phyloP scores from a whole-genome alignment of 2,329 filamentous ascomycete genomes.

The Cladosporium sp. region DNA sequence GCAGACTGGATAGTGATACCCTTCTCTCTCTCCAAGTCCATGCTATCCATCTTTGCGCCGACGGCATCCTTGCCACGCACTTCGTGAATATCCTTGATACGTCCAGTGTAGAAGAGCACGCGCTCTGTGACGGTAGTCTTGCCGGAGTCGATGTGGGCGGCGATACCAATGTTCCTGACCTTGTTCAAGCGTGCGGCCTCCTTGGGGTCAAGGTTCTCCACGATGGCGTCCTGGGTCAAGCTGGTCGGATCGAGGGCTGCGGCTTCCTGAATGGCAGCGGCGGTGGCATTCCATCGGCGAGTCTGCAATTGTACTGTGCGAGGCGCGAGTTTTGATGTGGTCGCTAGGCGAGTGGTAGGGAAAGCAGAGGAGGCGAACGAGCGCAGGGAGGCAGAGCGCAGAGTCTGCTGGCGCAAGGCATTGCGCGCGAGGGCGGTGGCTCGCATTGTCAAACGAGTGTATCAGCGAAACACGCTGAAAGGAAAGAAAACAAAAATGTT shows the following conservation, averaged over 20 bases:
- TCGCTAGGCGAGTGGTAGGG: conserved; percentile 10
- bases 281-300: conserved; percentile 25
- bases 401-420: conserved; percentile 23
- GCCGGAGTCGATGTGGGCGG: conserved; percentile 96
- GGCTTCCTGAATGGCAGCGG: conserved; percentile 45
- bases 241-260: conserved; percentile 54
- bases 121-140: conserved; percentile 97
- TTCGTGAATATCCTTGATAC: conserved; percentile 96
- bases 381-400: conserved; percentile 20
- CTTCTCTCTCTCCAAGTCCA: conserved; percentile 97
- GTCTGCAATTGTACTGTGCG: conserved; percentile 4
- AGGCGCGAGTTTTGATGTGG: background rate
- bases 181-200: conserved; percentile 74
- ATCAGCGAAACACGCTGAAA: background rate
- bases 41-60: conserved; percentile 99
- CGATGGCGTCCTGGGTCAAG: conserved; percentile 62
- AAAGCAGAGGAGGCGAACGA: conserved; percentile 22
- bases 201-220: conserved; percentile 73
- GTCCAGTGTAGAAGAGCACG: conserved; percentile 95
- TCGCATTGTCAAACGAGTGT: conserved; percentile 19
- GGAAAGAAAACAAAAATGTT: background rate
- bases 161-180: conserved; percentile 97
- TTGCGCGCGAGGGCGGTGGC: conserved; percentile 24
- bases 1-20: conserved; percentile 99
- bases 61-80: conserved; percentile 91